Evolutionary conservation across 2,329 filamentous ascomycete species (phyloP).

Genomic region (Aspergillus pseudotamarii): DNA sequence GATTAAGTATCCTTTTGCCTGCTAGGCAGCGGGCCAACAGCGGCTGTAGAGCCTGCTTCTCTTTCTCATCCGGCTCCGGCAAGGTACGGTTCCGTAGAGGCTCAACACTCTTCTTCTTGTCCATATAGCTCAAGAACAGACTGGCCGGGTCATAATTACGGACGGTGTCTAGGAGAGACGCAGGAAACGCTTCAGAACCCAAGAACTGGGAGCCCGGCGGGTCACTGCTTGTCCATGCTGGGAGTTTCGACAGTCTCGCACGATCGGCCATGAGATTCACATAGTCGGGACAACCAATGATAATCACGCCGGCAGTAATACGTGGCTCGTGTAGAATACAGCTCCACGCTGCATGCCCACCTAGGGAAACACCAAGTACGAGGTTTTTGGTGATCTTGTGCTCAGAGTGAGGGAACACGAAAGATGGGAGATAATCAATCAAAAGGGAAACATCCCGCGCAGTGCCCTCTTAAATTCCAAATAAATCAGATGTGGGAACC

Average conservation of each 20-base stretch:
- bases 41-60: conserved; percentile 48
- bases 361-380: conserved; percentile 80
- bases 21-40: conserved; percentile 45
- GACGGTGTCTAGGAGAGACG: conserved; percentile 65
- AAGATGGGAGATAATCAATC: conserved; percentile 76
- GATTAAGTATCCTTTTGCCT: conserved; percentile 57
- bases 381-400: conserved; percentile 63
- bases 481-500: not conserved
- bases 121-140: conserved; percentile 64
- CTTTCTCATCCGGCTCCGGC: conserved; percentile 44
- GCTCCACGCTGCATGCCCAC: conserved; percentile 88
- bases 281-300: conserved; percentile 91
- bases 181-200: conserved; percentile 77
- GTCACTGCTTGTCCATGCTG: conserved; percentile 60
- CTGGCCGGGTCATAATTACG: conserved; percentile 73
- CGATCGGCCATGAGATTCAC: conserved; percentile 78
- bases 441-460: conserved; percentile 74
- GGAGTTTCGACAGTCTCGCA: conserved; percentile 69
- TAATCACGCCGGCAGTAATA: conserved; percentile 73
- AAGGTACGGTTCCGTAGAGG: conserved; percentile 35
- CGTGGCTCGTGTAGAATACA: conserved; percentile 75
- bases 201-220: conserved; percentile 66
- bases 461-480: conserved; percentile 58
- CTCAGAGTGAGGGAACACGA: conserved; percentile 63
- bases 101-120: conserved; percentile 21